Conservation (phyloP, 305 asterid species). For the Fraxinus albicans region DNA sequence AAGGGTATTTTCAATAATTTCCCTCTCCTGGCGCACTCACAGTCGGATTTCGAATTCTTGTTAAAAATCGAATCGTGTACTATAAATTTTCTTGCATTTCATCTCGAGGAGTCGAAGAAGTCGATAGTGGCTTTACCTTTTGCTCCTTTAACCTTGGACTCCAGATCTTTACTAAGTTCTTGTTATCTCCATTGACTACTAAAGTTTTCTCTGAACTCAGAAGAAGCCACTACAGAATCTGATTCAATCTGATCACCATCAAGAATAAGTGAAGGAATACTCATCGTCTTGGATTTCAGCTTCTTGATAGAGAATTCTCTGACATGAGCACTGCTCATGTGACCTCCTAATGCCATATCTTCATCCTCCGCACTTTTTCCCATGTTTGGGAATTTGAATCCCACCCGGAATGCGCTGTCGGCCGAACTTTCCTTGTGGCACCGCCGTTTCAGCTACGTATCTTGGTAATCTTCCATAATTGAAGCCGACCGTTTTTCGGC, state of each 20-base stretch:
- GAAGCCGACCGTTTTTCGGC: neutral
- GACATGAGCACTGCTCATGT: conserved; percentile 76
- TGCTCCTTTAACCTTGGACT: too few relatives aligned
- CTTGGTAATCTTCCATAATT: neutral
- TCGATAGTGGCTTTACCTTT: neutral
- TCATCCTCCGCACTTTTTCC: neutral
- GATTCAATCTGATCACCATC: neutral
- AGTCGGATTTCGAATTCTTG: too few relatives aligned
- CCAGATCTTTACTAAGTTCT: neutral
- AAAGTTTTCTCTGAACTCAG: neutral
- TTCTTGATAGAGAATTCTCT: conserved; percentile 34
- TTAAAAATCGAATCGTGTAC: too few relatives aligned
- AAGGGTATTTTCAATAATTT: too few relatives aligned
- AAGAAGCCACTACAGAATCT: neutral
- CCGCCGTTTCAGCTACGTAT: neutral
- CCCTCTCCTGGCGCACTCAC: too few relatives aligned
- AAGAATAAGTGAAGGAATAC: neutral
- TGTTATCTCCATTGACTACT: conserved; percentile 11
- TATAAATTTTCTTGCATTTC: neutral
- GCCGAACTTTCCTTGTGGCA: neutral
- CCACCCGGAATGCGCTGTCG: neutral
- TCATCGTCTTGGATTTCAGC: conserved; percentile 23
- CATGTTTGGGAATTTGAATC: neutral
- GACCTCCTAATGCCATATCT: conserved; percentile 68
- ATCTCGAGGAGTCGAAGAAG: neutral